A percentile compares a stretch with the other conserved stretches of the same genome.
phyloP scores from a whole-genome alignment of 177 flowering plant species.

The Tripterygium wilfordii region DNA sequence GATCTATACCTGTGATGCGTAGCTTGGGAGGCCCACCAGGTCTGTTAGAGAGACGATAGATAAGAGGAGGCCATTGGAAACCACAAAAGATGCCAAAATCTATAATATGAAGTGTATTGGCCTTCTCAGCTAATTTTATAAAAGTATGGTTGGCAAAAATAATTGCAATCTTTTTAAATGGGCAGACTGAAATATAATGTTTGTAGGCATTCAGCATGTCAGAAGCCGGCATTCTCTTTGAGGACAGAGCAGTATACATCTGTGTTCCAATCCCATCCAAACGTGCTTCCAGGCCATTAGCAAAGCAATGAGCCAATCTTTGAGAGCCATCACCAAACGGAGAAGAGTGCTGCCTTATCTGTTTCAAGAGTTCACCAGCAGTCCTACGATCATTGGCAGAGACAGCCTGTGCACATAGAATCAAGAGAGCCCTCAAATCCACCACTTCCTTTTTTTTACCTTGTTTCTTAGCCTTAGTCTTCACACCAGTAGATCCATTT shows the following conservation, averaged over 20 bases:
- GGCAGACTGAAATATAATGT: constrained; percentile 17
- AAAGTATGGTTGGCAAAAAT: constrained; percentile 21
- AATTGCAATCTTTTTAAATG: constrained; percentile 15
- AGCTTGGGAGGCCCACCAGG: constrained; percentile 29
- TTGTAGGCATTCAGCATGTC: constrained; percentile 31
- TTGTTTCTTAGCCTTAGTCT: constrained; percentile 22
- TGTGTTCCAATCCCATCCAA: constrained; percentile 24
- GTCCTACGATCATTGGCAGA: constrained; percentile 26
- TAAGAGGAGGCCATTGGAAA: constrained; percentile 31
- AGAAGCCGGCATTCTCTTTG: constrained; percentile 17
- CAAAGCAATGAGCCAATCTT: constrained; percentile 36
- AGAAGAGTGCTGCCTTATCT: constrained; percentile 37
- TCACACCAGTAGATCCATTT: constrained; percentile 10
- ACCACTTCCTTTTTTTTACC: constrained; percentile 22
- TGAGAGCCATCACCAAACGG: constrained; percentile 27
- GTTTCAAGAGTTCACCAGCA: constrained; percentile 24
- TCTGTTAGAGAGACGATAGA: constrained; percentile 16
- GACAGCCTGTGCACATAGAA: constrained; percentile 51
- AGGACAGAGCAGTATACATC: constrained; percentile 11
- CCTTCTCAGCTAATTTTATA: constrained; percentile 8
- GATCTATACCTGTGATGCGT: constrained; percentile 31
- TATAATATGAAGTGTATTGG: constrained; percentile 23
- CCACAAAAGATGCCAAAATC: constrained; percentile 30
- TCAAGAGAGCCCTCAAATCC: constrained; percentile 40
- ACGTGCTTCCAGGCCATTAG: constrained; percentile 40